Evolutionary conservation across 257 asterid genomes (phyloP).

Genomic region (Solanum paucissectum): DNA sequence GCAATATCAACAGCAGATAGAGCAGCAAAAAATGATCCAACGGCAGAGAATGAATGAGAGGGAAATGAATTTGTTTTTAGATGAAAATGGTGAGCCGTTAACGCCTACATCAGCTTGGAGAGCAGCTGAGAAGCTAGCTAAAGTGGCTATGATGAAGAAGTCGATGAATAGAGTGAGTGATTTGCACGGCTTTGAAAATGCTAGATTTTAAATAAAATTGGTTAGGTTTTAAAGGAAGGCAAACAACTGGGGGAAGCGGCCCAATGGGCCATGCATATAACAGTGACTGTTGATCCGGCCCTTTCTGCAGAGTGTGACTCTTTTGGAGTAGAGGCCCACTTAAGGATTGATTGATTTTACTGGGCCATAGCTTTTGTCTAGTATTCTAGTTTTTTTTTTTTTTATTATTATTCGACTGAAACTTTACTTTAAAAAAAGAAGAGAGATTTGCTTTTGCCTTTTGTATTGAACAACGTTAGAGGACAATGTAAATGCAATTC

Average conservation of each 20-base stretch:
- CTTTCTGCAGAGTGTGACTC: conserved; percentile 9
- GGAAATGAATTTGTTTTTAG: conserved; percentile 27
- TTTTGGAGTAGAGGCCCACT: conserved; percentile 6
- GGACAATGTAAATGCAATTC: background rate
- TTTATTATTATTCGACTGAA: background rate
- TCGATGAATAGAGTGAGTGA: conserved; percentile 45
- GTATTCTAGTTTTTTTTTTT: background rate
- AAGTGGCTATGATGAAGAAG: conserved; percentile 34
- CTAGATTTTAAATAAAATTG: conserved; percentile 48
- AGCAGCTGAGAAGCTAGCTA: conserved; percentile 63
- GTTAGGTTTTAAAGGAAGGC: background rate
- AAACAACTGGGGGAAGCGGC: background rate
- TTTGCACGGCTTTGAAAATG: conserved; percentile 87
- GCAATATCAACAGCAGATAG: conserved; percentile 20
- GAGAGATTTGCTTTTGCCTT: background rate
- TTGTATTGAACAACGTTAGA: background rate
- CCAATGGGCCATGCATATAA: conserved; percentile 5
- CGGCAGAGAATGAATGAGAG: conserved; percentile 23
- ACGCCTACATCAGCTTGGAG: conserved; percentile 73
- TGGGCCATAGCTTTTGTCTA: conserved; percentile 8
- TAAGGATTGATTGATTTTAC: conserved; percentile 9
- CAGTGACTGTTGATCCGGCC: conserved; percentile 12
- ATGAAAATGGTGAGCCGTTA: conserved; percentile 62
- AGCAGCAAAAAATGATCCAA: conserved; percentile 13
- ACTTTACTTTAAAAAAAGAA: no score